Conservation (phyloP, 768 basidiomycete genomes). For the Amanita brunnescens region DNA sequence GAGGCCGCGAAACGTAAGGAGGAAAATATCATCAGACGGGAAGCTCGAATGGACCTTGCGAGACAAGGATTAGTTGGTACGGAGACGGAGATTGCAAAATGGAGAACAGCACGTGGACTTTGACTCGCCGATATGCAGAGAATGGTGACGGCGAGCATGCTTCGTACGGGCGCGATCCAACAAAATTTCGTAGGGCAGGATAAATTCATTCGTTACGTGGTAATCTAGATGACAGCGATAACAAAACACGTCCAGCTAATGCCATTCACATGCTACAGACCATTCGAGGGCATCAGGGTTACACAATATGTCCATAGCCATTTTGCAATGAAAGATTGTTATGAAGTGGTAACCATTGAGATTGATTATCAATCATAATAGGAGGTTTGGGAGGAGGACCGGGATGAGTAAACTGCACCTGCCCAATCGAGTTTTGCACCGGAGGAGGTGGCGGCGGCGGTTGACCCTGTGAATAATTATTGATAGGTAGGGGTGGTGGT, state of each 20-base stretch:
- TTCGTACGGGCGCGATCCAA: not conserved
- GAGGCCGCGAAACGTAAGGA: slow-evolving; percentile 56
- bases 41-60: slow-evolving; percentile 70
- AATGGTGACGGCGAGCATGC: not conserved
- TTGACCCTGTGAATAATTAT: slow-evolving; percentile 19
- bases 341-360: slow-evolving; percentile 26
- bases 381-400: slow-evolving; percentile 35
- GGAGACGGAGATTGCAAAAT: slow-evolving; percentile 76
- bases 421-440: slow-evolving; percentile 16
- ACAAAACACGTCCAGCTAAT: not conserved
- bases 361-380: slow-evolving; percentile 21
- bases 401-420: slow-evolving; percentile 24
- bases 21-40: slow-evolving; percentile 61
- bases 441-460: slow-evolving; percentile 32
- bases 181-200: not conserved
- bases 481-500: slow-evolving; percentile 31
- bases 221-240: not conserved
- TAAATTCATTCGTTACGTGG: not conserved
- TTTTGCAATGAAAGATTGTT: slow-evolving; percentile 2
- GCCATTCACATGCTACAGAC: not conserved
- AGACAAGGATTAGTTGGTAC: slow-evolving; percentile 70
- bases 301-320: slow-evolving; percentile 5
- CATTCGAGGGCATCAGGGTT: not conserved
- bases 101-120: slow-evolving; percentile 46
- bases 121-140: not conserved